A percentile compares a stretch with the other conserved stretches of the same genome.
Evolutionary conservation across 352 stramenopile genomes (phyloP).

Genomic region (Pythium monospermum): DNA sequence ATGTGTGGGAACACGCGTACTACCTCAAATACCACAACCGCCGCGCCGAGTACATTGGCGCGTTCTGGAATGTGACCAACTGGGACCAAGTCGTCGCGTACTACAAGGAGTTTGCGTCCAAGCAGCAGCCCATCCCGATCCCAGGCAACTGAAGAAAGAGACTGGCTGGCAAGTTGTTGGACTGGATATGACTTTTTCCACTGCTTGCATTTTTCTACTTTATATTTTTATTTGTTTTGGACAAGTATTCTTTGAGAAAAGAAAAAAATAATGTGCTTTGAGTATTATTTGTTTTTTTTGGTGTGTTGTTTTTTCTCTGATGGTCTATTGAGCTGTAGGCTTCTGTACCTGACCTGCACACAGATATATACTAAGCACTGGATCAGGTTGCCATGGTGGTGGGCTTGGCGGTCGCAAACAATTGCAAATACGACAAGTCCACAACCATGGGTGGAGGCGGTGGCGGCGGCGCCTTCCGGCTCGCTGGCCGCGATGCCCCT

Average conservation of each 20-base stretch:
- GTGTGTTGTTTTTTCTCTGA: neutral
- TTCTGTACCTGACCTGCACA: too few relatives aligned
- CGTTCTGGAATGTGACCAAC: constrained; percentile 44
- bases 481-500: too few relatives aligned
- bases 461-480: neutral
- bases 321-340: too few relatives aligned
- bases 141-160: constrained; percentile 34
- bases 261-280: too few relatives aligned
- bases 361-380: constrained; percentile 7
- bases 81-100: constrained; percentile 48
- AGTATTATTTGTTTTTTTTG: too few relatives aligned
- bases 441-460: constrained; percentile 1
- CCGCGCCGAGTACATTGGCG: constrained; percentile 43
- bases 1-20: constrained; percentile 56
- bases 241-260: too few relatives aligned
- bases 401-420: constrained; percentile 7
- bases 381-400: neutral
- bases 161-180: too few relatives aligned
- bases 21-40: constrained; percentile 57
- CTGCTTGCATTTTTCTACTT: neutral
- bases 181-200: neutral
- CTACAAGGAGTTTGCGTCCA: constrained; percentile 52
- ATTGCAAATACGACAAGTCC: constrained; percentile 21
- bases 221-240: neutral
- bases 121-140: constrained; percentile 48